Evolutionary conservation across 108 stramenopile species (phyloP).

Genomic region (Nitzschia putrida): DNA sequence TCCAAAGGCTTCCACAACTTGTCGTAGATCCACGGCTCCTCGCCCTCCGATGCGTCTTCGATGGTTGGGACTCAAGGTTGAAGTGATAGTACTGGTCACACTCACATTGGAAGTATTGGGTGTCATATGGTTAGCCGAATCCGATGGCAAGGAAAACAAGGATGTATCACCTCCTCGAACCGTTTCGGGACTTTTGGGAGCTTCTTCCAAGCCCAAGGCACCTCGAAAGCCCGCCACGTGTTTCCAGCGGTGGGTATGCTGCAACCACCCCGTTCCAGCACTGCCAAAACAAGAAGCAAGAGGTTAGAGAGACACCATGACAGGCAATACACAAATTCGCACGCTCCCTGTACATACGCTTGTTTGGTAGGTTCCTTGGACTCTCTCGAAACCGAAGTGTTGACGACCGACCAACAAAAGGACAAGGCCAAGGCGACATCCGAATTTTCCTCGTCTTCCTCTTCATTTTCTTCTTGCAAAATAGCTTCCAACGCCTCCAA

Average conservation of each 20-base stretch:
- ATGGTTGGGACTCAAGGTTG: constrained; percentile 17
- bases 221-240: constrained; percentile 29
- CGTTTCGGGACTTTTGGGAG: constrained; percentile 35
- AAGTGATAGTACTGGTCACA: constrained; percentile 48
- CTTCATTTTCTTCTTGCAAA: background rate
- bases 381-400: background rate
- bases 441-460: background rate
- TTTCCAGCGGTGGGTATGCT: constrained; percentile 21
- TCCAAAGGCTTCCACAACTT: constrained; percentile 21
- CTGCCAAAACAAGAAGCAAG: background rate
- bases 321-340: background rate
- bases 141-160: constrained; percentile 56
- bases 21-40: constrained; percentile 4
- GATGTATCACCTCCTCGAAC: constrained; percentile 57
- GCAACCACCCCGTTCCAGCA: background rate
- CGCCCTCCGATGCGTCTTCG: background rate
- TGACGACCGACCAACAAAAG: constrained; percentile 19
- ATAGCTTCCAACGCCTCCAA: background rate
- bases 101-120: constrained; percentile 61
- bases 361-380: too few species aligned
- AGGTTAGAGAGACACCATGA: background rate
- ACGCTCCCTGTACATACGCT: too few species aligned
- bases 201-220: constrained; percentile 32
- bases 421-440: background rate
- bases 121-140: constrained; percentile 39